A percentile compares a stretch with the other conserved stretches of the same genome.
These are phyloP conservation scores for Groenewaldozyma auringiensis DNA, from an alignment of 1,139 yeast species.

Conservation along the genomic window DNA sequence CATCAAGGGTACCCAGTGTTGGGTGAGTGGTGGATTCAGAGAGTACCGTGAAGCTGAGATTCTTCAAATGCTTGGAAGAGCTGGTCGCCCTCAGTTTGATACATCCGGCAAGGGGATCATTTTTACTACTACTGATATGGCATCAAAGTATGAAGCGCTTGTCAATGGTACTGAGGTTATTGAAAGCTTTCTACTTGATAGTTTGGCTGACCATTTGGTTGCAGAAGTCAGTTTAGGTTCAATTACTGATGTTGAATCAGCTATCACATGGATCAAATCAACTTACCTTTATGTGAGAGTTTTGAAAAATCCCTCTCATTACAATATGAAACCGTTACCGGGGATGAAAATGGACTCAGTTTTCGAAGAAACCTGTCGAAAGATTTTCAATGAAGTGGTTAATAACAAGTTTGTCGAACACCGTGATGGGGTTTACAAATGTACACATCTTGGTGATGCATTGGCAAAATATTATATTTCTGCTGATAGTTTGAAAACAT, in stretches of 20 bases:
- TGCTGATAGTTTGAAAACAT: not conserved
- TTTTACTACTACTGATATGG: constrained; percentile 48
- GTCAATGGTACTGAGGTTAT: not conserved
- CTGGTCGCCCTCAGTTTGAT: constrained; percentile 95
- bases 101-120: constrained; percentile 90
- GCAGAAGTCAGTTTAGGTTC: constrained; percentile 82
- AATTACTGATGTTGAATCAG: constrained; percentile 54
- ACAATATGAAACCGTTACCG: constrained; percentile 30
- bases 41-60: constrained; percentile 91
- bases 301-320: constrained; percentile 63
- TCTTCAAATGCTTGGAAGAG: constrained; percentile 90
- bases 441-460: not conserved
- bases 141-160: not conserved
- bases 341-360: not conserved
- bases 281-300: constrained; percentile 78
- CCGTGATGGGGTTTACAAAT: not conserved
- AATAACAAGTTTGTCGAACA: not conserved
- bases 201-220: constrained; percentile 9
- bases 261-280: constrained; percentile 68
- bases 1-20: constrained; percentile 89
- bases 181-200: constrained; percentile 1
- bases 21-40: constrained; percentile 80
- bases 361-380: not conserved
- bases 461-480: constrained; percentile 1
- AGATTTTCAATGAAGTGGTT: not conserved